Percentiles rank a stretch among this genome's conserved stretches.
These are phyloP conservation scores for Erodium moschatum DNA, from an alignment of 441 rosid species.

Conservation along the genomic window DNA sequence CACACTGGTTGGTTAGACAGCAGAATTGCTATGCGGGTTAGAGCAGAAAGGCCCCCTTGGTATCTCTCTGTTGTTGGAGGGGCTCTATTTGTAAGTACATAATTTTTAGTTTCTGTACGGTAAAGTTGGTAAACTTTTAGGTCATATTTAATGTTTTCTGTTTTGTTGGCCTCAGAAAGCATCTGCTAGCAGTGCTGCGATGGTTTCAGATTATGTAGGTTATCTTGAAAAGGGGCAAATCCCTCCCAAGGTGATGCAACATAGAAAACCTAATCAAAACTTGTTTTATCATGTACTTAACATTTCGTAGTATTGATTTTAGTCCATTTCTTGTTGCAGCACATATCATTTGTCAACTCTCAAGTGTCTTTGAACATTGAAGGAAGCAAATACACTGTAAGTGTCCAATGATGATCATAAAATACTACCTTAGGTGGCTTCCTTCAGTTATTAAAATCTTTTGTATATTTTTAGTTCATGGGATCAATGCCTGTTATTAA, in stretches of 20 bases:
- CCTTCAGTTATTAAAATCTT: neutral
- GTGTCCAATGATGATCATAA: slow-evolving; percentile 19
- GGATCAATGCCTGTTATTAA: slow-evolving; percentile 4
- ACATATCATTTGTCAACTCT: slow-evolving; percentile 89
- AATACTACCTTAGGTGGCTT: slow-evolving; percentile 12
- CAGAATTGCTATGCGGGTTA: slow-evolving; percentile 99
- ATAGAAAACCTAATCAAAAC: slow-evolving; percentile 8
- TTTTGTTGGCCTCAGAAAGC: slow-evolving; percentile 68
- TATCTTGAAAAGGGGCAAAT: slow-evolving; percentile 99
- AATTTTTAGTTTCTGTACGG: neutral
- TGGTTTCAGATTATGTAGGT: slow-evolving; percentile 95
- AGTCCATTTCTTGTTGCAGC: slow-evolving; percentile 44
- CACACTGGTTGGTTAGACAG: slow-evolving; percentile 99
- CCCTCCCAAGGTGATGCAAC: slow-evolving; percentile 80
- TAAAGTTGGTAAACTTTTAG: neutral
- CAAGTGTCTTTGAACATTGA: slow-evolving; percentile 98
- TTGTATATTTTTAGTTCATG: neutral
- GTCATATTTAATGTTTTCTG: slow-evolving; percentile 11
- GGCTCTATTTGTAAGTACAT: slow-evolving; percentile 72
- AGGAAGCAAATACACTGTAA: slow-evolving; percentile 97
- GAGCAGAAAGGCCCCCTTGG: slow-evolving; percentile 99
- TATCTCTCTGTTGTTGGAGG: slow-evolving; percentile 99
- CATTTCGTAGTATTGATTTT: slow-evolving; percentile 23
- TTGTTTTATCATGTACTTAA: neutral
- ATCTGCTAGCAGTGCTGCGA: slow-evolving; percentile 86